Percentiles rank a stretch among this genome's conserved stretches.
Conservation (phyloP, 192 early-diverging fungal species). For the Backusella sp. region DNA sequence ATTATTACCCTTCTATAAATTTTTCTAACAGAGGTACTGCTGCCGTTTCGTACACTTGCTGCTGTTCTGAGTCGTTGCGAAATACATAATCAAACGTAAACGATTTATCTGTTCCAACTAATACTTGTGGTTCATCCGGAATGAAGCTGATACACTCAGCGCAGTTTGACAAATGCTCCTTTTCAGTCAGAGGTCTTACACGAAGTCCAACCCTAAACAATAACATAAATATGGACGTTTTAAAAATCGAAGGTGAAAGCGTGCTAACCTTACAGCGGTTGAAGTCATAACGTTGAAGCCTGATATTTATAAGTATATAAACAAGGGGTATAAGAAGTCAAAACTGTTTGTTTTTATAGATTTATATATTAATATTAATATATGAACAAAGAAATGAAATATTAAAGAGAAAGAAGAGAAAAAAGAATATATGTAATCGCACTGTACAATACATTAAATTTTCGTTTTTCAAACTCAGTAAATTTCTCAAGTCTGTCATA, state of each 20-base stretch:
- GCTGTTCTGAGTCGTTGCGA: slow-evolving; percentile 48
- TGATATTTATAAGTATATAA: background rate
- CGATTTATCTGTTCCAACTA: slow-evolving; percentile 59
- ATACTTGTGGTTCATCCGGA: slow-evolving; percentile 58
- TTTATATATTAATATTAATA: background rate
- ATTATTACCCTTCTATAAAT: slow-evolving; percentile 76
- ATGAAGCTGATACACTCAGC: slow-evolving; percentile 61
- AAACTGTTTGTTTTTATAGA: slow-evolving; percentile 3
- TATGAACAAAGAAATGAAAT: slow-evolving; percentile 9
- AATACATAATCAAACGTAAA: slow-evolving; percentile 77
- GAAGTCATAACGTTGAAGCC: slow-evolving; percentile 18
- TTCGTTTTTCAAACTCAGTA: slow-evolving; percentile 2
- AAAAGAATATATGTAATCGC: slow-evolving; percentile 5
- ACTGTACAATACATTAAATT: background rate
- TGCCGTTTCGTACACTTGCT: slow-evolving; percentile 58
- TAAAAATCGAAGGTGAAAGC: background rate
- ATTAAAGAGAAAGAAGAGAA: slow-evolving; percentile 12
- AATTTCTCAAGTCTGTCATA: background rate
- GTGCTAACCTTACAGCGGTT: slow-evolving; percentile 40
- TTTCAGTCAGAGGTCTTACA: slow-evolving; percentile 71
- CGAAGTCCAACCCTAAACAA: slow-evolving; percentile 73
- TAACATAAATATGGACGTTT: background rate
- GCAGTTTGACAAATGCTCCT: slow-evolving; percentile 67
- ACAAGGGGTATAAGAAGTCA: slow-evolving; percentile 7
- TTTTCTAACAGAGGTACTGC: slow-evolving; percentile 62